A percentile compares a stretch with the other conserved stretches of the same genome.
These are phyloP conservation scores for Cystoderma amianthinum DNA, from an alignment of 768 basidiomycete species.

Conservation along the genomic window DNA sequence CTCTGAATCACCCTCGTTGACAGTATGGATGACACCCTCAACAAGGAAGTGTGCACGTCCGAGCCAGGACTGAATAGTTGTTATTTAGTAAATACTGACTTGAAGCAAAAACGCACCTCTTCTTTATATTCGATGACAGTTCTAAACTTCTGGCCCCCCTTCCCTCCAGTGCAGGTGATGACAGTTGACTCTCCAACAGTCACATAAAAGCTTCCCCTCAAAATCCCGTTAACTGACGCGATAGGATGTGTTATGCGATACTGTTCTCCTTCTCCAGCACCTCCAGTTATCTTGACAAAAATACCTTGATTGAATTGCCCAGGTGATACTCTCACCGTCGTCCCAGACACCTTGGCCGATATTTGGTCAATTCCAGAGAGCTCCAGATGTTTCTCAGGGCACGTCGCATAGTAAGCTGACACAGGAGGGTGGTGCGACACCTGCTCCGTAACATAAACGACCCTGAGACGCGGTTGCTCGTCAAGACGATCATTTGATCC, in stretches of 20 bases:
- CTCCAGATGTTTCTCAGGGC: constrained; percentile 67
- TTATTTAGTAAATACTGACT: background rate
- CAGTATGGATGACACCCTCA: constrained; percentile 87
- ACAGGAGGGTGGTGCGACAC: constrained; percentile 97
- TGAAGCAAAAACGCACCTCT: constrained; percentile 52
- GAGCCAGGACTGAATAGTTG: constrained; percentile 67
- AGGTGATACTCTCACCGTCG: constrained; percentile 74
- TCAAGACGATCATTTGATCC: constrained; percentile 8
- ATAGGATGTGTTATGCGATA: constrained; percentile 90
- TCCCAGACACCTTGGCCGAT: constrained; percentile 85
- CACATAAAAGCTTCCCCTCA: constrained; percentile 88
- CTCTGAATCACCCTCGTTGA: constrained; percentile 54
- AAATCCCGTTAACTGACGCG: constrained; percentile 85
- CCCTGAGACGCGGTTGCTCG: constrained; percentile 14
- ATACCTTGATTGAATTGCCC: constrained; percentile 87
- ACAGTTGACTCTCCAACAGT: constrained; percentile 77
- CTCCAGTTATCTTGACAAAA: constrained; percentile 72
- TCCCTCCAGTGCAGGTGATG: constrained; percentile 74
- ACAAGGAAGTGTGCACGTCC: constrained; percentile 78
- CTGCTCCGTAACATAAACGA: constrained; percentile 86
- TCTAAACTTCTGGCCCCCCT: no score
- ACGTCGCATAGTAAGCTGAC: constrained; percentile 74
- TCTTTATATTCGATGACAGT: constrained; percentile 94
- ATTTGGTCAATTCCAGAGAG: constrained; percentile 89
- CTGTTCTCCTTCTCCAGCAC: constrained; percentile 66